Evolutionary conservation across 768 basidiomycete genomes (phyloP).

Genomic region (Suillus spraguei): DNA sequence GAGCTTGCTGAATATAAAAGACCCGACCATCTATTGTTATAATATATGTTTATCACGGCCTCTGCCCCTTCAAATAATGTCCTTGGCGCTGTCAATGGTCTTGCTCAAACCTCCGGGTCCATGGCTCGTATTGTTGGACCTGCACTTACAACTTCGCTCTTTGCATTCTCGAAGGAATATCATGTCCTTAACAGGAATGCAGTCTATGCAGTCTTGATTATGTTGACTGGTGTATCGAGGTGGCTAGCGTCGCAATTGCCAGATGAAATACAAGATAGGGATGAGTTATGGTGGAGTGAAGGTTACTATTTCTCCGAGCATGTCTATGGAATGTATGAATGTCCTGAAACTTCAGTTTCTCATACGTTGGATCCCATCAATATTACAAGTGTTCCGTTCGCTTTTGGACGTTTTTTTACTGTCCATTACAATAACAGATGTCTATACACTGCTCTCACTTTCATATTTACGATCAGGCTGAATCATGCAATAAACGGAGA

Average conservation of each 20-base stretch:
- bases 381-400: no score
- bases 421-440: no score
- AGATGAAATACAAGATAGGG: slow-evolving; percentile 36
- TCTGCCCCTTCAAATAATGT: slow-evolving; percentile 55
- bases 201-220: slow-evolving; percentile 45
- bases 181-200: slow-evolving; percentile 52
- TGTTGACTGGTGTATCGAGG: slow-evolving; percentile 26
- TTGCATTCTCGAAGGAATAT: slow-evolving; percentile 51
- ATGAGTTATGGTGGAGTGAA: slow-evolving; percentile 13
- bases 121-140: slow-evolving; percentile 53
- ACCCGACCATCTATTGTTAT: no score
- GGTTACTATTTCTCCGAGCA: no score
- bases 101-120: slow-evolving; percentile 51
- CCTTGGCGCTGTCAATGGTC: slow-evolving; percentile 60
- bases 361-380: no score
- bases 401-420: no score
- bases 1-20: no score
- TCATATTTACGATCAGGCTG: no score
- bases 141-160: slow-evolving; percentile 48
- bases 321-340: no score
- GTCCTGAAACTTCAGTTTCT: no score
- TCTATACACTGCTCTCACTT: no score
- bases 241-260: slow-evolving; percentile 29
- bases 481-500: no score
- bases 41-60: slow-evolving; percentile 55